phyloP scores from a whole-genome alignment of 1,284 basidiomycete genomes.

The Cerrena zonata region DNA sequence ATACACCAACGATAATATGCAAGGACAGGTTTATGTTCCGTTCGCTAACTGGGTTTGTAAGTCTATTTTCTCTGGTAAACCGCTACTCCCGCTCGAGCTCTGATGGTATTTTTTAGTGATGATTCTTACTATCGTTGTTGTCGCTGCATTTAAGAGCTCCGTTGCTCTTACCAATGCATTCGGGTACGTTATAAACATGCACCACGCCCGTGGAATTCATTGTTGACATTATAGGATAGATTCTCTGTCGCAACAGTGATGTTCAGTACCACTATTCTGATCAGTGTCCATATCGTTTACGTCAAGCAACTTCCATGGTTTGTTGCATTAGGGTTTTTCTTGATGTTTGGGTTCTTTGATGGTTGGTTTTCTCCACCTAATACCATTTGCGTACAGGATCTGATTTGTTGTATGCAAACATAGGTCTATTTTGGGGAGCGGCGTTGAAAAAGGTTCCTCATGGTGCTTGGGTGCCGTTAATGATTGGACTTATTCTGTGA shows the following conservation, averaged over 20 bases:
- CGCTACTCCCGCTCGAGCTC: conserved; percentile 3
- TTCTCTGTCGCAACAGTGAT: conserved; percentile 63
- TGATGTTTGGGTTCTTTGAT: conserved; percentile 59
- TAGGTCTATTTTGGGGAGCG: conserved; percentile 58
- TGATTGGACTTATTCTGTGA: conserved; percentile 47
- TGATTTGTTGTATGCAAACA: background rate
- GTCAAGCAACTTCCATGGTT: conserved; percentile 46
- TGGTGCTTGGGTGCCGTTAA: conserved; percentile 61
- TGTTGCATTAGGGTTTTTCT: conserved; percentile 43
- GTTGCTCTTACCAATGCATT: conserved; percentile 47
- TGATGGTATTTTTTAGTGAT: too few relatives aligned
- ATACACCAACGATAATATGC: conserved; percentile 55
- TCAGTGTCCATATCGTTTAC: conserved; percentile 53
- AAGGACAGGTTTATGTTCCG: conserved; percentile 64
- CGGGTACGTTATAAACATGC: conserved; percentile 25
- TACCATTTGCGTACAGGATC: background rate
- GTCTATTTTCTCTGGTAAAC: conserved; percentile 9
- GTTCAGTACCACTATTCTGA: conserved; percentile 52
- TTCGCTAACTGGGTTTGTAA: conserved; percentile 48
- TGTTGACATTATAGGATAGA: conserved; percentile 14
- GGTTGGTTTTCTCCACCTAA: conserved; percentile 19
- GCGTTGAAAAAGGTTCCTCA: conserved; percentile 54
- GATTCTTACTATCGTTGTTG: conserved; percentile 50
- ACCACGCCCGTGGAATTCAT: background rate
- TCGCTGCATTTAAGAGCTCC: conserved; percentile 53